Percentiles rank a stretch among this genome's conserved stretches.
Evolutionary conservation across 805 yeast genomes (phyloP).

Genomic region (Blastobotrys chiropterorum): DNA sequence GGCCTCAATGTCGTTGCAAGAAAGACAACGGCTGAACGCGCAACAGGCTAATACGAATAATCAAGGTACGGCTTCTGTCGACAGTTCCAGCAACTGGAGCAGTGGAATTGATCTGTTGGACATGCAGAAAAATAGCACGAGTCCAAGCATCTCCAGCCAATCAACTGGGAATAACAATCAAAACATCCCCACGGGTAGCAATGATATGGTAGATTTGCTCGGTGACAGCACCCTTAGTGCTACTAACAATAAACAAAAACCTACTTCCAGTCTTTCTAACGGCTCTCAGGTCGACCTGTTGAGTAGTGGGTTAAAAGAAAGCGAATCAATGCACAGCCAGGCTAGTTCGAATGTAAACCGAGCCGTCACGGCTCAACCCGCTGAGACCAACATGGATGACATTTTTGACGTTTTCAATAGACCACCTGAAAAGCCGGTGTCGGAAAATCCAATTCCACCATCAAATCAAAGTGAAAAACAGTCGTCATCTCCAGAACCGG

Average conservation of each 20-base stretch:
- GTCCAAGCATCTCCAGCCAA: slow-evolving; percentile 3
- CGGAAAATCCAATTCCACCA: slow-evolving; percentile 3
- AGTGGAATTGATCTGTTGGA: slow-evolving; percentile 27
- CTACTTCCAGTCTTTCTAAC: not conserved
- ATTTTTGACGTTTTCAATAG: slow-evolving; percentile 22
- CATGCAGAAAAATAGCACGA: slow-evolving; percentile 5
- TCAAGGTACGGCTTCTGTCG: slow-evolving; percentile 1
- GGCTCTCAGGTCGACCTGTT: not conserved
- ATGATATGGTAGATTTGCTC: not conserved
- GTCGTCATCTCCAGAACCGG: not conserved
- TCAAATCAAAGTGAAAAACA: too few relatives aligned
- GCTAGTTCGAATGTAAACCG: not conserved
- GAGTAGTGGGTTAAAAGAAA: slow-evolving; percentile 14
- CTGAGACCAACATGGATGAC: slow-evolving; percentile 17
- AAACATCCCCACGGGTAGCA: not conserved
- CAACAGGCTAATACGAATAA: slow-evolving; percentile 6
- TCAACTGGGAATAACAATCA: not conserved
- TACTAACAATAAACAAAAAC: not conserved
- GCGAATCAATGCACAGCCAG: slow-evolving; percentile 6
- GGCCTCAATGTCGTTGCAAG: slow-evolving; percentile 27
- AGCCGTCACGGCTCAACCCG: not conserved
- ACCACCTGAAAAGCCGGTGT: slow-evolving; percentile 11
- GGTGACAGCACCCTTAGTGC: slow-evolving; percentile 2
- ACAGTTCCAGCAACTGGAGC: slow-evolving; percentile 17
- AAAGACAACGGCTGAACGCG: slow-evolving; percentile 20